These are phyloP conservation scores for Aureobasidium sp. DNA, from an alignment of 2,329 filamentous ascomycete genomes.

Conservation along the genomic window DNA sequence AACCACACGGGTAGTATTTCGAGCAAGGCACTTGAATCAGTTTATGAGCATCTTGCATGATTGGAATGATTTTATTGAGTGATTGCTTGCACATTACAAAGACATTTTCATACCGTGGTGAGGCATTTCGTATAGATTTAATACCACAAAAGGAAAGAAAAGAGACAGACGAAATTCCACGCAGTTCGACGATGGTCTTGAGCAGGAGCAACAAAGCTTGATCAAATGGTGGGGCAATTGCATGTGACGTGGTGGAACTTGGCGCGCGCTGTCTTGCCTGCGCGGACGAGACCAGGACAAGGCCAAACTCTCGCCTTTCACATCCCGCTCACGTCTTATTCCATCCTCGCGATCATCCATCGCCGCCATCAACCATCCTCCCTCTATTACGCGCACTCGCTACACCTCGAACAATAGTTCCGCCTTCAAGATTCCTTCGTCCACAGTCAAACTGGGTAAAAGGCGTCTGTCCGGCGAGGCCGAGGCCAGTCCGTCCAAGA, in stretches of 20 bases:
- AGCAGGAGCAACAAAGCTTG: neutral
- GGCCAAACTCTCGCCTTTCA: conserved; percentile 2
- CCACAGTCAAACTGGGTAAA: conserved; percentile 42
- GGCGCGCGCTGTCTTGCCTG: no score
- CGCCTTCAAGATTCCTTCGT: conserved; percentile 11
- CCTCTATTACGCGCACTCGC: neutral
- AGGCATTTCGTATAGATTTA: no score
- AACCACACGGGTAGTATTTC: neutral
- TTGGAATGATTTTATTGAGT: no score
- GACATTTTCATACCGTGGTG: no score
- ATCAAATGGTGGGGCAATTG: conserved; percentile 3
- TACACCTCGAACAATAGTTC: conserved; percentile 1
- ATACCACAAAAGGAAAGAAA: neutral
- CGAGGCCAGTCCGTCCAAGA: conserved; percentile 43
- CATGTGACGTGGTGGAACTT: conserved; percentile 12
- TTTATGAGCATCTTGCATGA: no score
- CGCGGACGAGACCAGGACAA: neutral
- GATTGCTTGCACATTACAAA: no score
- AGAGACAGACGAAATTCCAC: neutral
- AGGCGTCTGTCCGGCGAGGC: conserved; percentile 45
- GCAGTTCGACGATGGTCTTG: neutral
- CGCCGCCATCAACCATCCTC: neutral
- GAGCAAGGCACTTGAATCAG: neutral
- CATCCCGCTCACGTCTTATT: neutral
- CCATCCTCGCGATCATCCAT: neutral